phyloP scores from a whole-genome alignment of 2,329 filamentous ascomycete genomes.

The Beauveria medogensis region DNA sequence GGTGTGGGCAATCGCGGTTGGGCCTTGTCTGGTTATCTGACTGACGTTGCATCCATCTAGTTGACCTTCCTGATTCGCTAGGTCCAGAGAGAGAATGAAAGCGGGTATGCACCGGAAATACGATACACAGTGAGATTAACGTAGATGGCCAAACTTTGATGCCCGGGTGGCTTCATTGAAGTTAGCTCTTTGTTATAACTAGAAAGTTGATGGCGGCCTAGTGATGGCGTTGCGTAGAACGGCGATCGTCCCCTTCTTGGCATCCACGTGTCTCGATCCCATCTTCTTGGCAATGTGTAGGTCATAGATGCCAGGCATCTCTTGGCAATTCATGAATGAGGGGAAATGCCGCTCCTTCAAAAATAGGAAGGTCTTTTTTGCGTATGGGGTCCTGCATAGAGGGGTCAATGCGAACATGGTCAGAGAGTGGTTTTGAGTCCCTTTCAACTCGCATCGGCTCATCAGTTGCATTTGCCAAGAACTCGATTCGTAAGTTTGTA shows the following conservation, averaged over 20 bases:
- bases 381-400: not conserved
- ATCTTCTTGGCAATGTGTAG: not conserved
- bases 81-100: not conserved
- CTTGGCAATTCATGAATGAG: not conserved
- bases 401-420: not conserved
- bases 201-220: not conserved
- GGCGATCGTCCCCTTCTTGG: not conserved
- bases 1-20: too few relatives aligned
- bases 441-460: not conserved
- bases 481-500: not conserved
- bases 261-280: not conserved
- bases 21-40: not conserved
- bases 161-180: not conserved
- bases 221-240: not conserved
- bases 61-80: not conserved
- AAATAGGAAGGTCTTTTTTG: not conserved
- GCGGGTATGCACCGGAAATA: not conserved
- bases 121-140: not conserved
- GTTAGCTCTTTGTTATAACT: not conserved
- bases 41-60: not conserved
- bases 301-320: not conserved
- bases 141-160: not conserved
- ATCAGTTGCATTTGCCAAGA: not conserved
- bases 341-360: not conserved
- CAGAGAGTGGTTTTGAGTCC: not conserved